A percentile compares a stretch with the other conserved stretches of the same genome.
phyloP scores from a whole-genome alignment of 768 basidiomycete genomes.

The Auriscalpium vulgare region DNA sequence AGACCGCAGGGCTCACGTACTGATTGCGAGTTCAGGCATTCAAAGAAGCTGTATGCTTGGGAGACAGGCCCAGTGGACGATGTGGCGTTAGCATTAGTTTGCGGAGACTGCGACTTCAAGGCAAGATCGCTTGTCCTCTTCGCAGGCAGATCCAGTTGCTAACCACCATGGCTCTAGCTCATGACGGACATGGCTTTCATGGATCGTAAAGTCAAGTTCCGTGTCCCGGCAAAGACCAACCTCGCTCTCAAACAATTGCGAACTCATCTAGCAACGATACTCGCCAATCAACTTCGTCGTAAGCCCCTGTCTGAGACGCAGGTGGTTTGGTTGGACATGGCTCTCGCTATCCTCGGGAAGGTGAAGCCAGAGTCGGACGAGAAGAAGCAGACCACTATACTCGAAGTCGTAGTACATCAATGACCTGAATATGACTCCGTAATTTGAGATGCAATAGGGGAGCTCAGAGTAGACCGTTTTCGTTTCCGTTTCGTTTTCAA shows the following conservation, averaged over 20 bases:
- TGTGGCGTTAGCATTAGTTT: slow-evolving; percentile 69
- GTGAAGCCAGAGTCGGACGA: slow-evolving; percentile 22
- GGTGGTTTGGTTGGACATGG: slow-evolving; percentile 65
- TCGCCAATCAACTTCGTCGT: slow-evolving; percentile 62
- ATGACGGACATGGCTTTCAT: slow-evolving; percentile 62
- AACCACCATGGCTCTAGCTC: slow-evolving; percentile 36
- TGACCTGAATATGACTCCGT: background rate
- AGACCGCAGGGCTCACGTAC: background rate
- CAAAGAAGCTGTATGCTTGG: slow-evolving; percentile 89
- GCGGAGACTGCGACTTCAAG: slow-evolving; percentile 89
- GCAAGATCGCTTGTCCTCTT: slow-evolving; percentile 28
- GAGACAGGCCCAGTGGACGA: slow-evolving; percentile 89
- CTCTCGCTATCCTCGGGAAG: slow-evolving; percentile 52
- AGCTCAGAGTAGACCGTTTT: no score
- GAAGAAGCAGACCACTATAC: slow-evolving; percentile 1
- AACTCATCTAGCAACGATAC: slow-evolving; percentile 44
- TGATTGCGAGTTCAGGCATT: slow-evolving; percentile 54
- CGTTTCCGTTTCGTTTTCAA: no score
- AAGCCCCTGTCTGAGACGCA: slow-evolving; percentile 53
- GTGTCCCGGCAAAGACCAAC: slow-evolving; percentile 58
- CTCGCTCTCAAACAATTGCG: slow-evolving; percentile 79
- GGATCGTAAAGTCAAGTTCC: slow-evolving; percentile 81
- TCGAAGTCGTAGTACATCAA: slow-evolving; percentile 4
- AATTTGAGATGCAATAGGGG: background rate
- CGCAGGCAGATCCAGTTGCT: background rate